Percentiles rank a stretch among this genome's conserved stretches.
phyloP scores from a whole-genome alignment of 768 basidiomycete species.

The Holtermannia corniformis region DNA sequence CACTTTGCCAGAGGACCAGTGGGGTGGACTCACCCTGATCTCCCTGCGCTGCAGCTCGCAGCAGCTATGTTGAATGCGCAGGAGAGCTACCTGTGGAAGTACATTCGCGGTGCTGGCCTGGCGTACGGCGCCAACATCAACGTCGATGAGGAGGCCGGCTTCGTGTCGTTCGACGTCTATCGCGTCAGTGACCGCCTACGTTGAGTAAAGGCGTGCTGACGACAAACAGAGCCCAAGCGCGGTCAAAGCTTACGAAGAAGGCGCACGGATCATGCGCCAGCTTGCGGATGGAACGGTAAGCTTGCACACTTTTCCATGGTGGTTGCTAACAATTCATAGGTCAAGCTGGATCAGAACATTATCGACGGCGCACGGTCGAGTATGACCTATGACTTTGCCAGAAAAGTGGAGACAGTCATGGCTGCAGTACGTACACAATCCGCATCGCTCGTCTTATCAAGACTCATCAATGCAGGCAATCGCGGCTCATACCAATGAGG shows the following conservation, averaged over 20 bases:
- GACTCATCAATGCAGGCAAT: too few species aligned
- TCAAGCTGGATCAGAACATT: constrained; percentile 65
- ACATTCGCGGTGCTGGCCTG: constrained; percentile 85
- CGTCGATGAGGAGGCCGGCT: constrained; percentile 66
- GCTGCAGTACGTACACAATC: constrained; percentile 58
- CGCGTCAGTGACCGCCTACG: constrained; percentile 40
- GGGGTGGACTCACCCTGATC: constrained; percentile 72
- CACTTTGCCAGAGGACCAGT: constrained; percentile 69
- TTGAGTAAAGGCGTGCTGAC: neutral
- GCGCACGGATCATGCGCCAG: constrained; percentile 62
- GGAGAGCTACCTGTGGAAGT: constrained; percentile 88
- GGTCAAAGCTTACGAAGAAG: constrained; percentile 69
- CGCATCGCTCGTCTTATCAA: neutral
- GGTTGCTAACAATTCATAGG: constrained; percentile 45
- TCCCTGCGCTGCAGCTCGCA: constrained; percentile 75
- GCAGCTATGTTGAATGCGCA: constrained; percentile 80
- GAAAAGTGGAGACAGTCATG: constrained; percentile 71
- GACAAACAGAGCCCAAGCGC: constrained; percentile 32
- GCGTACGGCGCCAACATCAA: constrained; percentile 82
- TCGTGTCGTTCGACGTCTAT: constrained; percentile 66
- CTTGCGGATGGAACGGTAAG: constrained; percentile 72
- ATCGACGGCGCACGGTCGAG: constrained; percentile 87
- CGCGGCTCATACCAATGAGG: constrained; percentile 80
- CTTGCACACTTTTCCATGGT: constrained; percentile 23
- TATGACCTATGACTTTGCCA: constrained; percentile 74